Base-by-base conservation (phyloP, 1,284 basidiomycete species). In the Puccinia polysora region DNA sequence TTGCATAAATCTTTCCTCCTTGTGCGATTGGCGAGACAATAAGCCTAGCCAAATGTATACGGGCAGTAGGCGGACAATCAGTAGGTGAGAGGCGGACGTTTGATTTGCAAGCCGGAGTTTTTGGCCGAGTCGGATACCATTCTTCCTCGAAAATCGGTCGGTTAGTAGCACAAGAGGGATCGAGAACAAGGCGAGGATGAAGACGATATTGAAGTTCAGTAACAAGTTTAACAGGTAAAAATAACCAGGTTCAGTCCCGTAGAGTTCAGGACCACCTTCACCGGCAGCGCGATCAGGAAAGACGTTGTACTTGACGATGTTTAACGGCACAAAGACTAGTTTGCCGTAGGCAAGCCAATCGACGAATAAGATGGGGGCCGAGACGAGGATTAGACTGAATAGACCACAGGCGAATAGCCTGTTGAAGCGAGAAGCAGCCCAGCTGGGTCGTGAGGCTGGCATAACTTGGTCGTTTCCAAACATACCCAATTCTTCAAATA, bases 1-100 rank as follows among this genome's bases (percentile, higher is more conserved):
- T 81, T 88, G 98, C 87, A 98, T 89, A 83, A 99, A 98, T 28
- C 96, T 84, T 80, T 98, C 96, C 81, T 99, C 96, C 82, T 98
- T 98, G 82, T 98, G 96, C 4, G 88, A 81, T 81, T 98, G 96
- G 1, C 83, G 75, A 7, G 86, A 87, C 75, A 99, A 82, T 75
- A 96, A 86, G 2, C 80, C 84, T 58, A 89, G 78, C 94, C 96
- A 98, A 32, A 97, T 76, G 81, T 98, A 97, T 77, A 95, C 85
- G 0, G 93, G 93, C 5, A 85, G 80, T 18, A 97, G 82, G 52
- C 94, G 85, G 68, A 94, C 78, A 0, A 84, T 84, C 49, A 97
- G 82, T 34, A 94, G 81, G 0, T 74, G 47, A 7, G 77, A 73
- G 7, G 77, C 75, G 18, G 74, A 58, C 2, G 75, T 77, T 64